These are phyloP conservation scores for Colletotrichum sp. DNA, from an alignment of 2,329 filamentous ascomycete genomes.

Conservation along the genomic window DNA sequence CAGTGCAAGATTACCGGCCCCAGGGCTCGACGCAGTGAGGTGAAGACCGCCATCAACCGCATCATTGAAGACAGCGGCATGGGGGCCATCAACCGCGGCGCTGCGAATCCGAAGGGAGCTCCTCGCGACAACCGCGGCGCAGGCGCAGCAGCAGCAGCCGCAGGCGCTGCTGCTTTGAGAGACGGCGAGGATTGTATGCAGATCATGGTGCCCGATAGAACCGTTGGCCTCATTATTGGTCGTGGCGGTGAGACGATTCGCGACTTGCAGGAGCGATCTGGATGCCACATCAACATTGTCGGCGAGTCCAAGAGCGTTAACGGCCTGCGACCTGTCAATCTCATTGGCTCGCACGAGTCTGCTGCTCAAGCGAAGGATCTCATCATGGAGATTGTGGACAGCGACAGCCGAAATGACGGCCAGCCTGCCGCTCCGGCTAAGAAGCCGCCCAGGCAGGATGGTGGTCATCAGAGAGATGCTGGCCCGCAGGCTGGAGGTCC, in stretches of 20 bases:
- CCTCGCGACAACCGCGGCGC: constrained; percentile 38
- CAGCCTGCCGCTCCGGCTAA: constrained; percentile 32
- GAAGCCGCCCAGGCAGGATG: constrained; percentile 34
- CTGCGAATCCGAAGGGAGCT: constrained; percentile 40
- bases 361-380: constrained; percentile 82
- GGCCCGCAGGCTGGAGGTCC: constrained; percentile 35
- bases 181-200: constrained; percentile 87
- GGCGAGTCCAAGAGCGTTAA: constrained; percentile 93
- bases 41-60: constrained; percentile 82
- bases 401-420: constrained; percentile 72
- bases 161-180: constrained; percentile 56
- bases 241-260: constrained; percentile 91
- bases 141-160: constrained; percentile 34
- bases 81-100: constrained; percentile 52
- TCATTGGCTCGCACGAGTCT: constrained; percentile 80
- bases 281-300: constrained; percentile 96
- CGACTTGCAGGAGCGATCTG: constrained; percentile 87
- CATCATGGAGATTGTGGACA: constrained; percentile 94
- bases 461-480: constrained; percentile 34
- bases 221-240: constrained; percentile 92
- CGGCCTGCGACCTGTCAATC: constrained; percentile 85
- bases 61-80: constrained; percentile 83
- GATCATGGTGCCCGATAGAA: constrained; percentile 94
- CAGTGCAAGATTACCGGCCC: constrained; percentile 87
- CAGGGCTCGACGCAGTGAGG: constrained; percentile 73